These are phyloP conservation scores for Hylodesmum podocarpum DNA, from an alignment of 306 rosid genomes.

Conservation along the genomic window DNA sequence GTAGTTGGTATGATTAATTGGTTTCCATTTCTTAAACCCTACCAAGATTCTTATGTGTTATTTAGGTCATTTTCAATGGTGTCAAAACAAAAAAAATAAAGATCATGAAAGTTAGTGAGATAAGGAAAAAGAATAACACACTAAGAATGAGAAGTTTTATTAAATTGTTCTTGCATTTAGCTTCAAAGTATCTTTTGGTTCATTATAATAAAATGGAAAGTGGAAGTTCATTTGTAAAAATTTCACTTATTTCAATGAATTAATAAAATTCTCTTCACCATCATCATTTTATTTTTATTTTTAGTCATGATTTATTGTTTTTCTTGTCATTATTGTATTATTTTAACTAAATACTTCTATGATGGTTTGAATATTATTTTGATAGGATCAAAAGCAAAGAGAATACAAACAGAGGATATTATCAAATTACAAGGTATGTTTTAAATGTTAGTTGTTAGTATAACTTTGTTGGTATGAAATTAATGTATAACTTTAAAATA, in stretches of 20 bases:
- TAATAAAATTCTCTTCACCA: neutral
- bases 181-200: neutral
- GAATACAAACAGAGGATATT: conserved; percentile 68
- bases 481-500: neutral
- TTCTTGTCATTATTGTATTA: neutral
- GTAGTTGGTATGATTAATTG: neutral
- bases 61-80: neutral
- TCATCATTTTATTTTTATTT: neutral
- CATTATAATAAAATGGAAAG: neutral
- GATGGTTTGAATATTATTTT: conserved; percentile 23
- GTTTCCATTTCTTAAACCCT: neutral
- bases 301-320: neutral
- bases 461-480: neutral
- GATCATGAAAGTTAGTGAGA: neutral
- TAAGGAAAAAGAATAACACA: neutral
- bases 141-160: neutral
- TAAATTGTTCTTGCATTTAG: neutral
- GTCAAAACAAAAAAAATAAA: neutral
- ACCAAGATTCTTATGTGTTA: neutral
- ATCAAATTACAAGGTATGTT: conserved; percentile 66
- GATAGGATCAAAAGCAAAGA: conserved; percentile 65
- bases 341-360: neutral
- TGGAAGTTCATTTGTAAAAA: neutral
- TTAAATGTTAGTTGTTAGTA: conserved; percentile 4
- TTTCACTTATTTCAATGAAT: neutral